phyloP scores from a whole-genome alignment of 306 rosid genomes.

The Lathyrus tuberosus region DNA sequence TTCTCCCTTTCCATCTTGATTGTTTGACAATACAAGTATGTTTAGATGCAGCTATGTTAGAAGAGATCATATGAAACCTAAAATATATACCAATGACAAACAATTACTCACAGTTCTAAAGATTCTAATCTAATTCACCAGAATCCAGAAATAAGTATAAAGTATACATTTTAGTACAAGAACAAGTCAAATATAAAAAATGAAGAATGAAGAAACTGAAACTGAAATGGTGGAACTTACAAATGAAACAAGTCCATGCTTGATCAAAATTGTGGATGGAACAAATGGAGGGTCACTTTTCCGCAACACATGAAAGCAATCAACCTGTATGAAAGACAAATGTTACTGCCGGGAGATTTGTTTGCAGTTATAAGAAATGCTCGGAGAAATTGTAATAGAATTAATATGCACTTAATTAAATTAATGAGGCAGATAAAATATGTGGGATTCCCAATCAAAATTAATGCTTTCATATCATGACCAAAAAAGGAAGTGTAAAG shows the following conservation, averaged over 20 bases:
- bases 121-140: constrained; percentile 18
- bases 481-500: background rate
- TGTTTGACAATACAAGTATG: constrained; percentile 5
- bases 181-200: constrained; percentile 3
- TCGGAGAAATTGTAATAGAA: constrained; percentile 25
- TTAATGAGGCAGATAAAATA: constrained; percentile 1
- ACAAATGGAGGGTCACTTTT: constrained; percentile 96
- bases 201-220: constrained; percentile 28
- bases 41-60: constrained; percentile 14
- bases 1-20: background rate
- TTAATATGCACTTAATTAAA: constrained; percentile 22
- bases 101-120: background rate
- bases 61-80: background rate
- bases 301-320: constrained; percentile 95
- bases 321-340: constrained; percentile 63
- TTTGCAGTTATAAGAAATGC: constrained; percentile 16
- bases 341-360: constrained; percentile 2
- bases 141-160: constrained; percentile 25
- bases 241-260: constrained; percentile 88
- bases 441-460: constrained; percentile 17
- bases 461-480: constrained; percentile 24
- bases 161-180: constrained; percentile 10
- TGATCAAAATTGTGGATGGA: constrained; percentile 81
- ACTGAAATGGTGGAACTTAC: constrained; percentile 57
- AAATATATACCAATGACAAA: constrained; percentile 6